phyloP scores from a whole-genome alignment of 192 early-diverging fungal genomes.

The Gryganskiella cystojenkinii region DNA sequence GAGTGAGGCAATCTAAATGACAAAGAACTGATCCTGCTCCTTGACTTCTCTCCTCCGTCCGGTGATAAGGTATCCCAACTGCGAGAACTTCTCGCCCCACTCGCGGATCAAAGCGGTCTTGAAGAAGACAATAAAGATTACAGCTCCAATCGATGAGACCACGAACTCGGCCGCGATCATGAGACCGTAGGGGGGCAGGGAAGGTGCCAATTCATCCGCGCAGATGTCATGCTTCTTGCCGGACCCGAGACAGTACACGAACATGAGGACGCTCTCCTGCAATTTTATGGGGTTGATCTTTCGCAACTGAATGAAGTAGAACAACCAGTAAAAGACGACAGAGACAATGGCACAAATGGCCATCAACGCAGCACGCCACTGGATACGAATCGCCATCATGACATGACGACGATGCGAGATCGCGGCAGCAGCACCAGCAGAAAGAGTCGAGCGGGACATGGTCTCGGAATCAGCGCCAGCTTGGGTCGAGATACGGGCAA shows the following conservation, averaged over 20 bases:
- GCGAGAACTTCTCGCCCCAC: conserved; percentile 58
- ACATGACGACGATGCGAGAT: conserved; percentile 58
- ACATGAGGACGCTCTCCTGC: conserved; percentile 24
- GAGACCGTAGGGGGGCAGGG: conserved; percentile 58
- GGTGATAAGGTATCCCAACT: conserved; percentile 41
- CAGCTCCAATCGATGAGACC: conserved; percentile 54
- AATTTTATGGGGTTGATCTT: conserved; percentile 28
- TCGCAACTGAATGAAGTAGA: conserved; percentile 61
- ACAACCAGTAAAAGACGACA: conserved; percentile 65
- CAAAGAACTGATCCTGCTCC: conserved; percentile 64
- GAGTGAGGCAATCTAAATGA: conserved; percentile 31
- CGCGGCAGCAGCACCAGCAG: conserved; percentile 26
- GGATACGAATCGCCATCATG: conserved; percentile 62
- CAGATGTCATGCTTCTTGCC: conserved; percentile 53
- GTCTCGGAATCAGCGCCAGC: conserved; percentile 39
- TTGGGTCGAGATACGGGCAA: conserved; percentile 49
- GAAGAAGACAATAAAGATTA: conserved; percentile 60
- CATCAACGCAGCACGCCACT: conserved; percentile 65
- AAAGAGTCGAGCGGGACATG: conserved; percentile 51
- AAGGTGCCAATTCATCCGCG: conserved; percentile 31
- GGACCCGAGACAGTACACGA: conserved; percentile 58
- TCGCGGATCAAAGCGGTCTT: conserved; percentile 55
- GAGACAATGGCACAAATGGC: conserved; percentile 53
- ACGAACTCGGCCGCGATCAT: conserved; percentile 61
- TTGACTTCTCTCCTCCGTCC: conserved; percentile 46